These are phyloP conservation scores for Wickerhamiella kurtzmanii DNA, from an alignment of 805 yeast genomes.

Conservation along the genomic window DNA sequence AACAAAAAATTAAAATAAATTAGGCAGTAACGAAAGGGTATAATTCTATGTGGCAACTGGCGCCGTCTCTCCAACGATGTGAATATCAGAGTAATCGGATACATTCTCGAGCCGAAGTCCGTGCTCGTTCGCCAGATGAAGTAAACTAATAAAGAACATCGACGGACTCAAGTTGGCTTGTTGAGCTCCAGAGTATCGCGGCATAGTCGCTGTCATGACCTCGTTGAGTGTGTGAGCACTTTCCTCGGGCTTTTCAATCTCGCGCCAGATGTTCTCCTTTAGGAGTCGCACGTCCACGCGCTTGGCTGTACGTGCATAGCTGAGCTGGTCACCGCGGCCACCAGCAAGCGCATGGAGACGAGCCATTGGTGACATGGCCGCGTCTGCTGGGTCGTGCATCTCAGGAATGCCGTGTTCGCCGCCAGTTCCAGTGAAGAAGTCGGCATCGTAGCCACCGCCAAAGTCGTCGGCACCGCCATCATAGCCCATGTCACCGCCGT, in stretches of 20 bases:
- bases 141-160: conserved; percentile 67
- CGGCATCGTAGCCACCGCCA: conserved; percentile 8
- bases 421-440: conserved; percentile 7
- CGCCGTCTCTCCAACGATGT: not conserved
- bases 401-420: no score
- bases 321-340: conserved; percentile 26
- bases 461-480: conserved; percentile 8
- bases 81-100: conserved; percentile 26
- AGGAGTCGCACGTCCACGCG: conserved; percentile 60
- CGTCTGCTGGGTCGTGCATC: conserved; percentile 8
- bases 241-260: conserved; percentile 12
- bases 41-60: not conserved
- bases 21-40: not conserved
- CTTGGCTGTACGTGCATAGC: conserved; percentile 61
- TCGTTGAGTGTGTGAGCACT: not conserved
- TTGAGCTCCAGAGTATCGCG: conserved; percentile 42
- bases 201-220: conserved; percentile 37
- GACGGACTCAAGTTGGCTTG: conserved; percentile 65
- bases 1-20: no score
- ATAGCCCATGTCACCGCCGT: not conserved
- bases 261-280: conserved; percentile 65
- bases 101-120: conserved; percentile 46
- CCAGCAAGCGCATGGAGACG: conserved; percentile 1
- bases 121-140: conserved; percentile 79
- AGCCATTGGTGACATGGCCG: conserved; percentile 11